Evolutionary conservation across 805 yeast genomes (phyloP), one percentile per base, ranked within the genome.

Genomic region (Candida piceae): DNA sequence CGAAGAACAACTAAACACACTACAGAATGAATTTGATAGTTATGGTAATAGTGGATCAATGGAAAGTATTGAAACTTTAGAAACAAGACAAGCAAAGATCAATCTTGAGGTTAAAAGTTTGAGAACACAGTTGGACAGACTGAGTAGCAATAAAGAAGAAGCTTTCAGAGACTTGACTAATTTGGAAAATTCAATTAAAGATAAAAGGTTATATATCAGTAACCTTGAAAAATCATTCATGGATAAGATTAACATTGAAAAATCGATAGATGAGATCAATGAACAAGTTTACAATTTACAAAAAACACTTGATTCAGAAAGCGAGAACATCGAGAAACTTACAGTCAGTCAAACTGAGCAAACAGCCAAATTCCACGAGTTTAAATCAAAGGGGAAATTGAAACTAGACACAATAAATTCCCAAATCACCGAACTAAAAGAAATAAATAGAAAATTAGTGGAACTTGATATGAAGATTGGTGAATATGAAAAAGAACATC

Each of bases 141-240:
- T 68, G 6, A 46, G 44, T 3, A 74, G 71, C 16, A 63, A 64
- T 7, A 70, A 70, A 44, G 82, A 76, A 34, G 38, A 50, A 4
- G 54, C 57, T 7, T 69, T 72, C 18, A 64, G 65, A 29, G 75
- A 71, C 25, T 38, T 72, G 16, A 61, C 64, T 7, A 57, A 64
- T 11, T 45, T 78, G 16, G 82, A 80, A 40, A 67, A 62, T 23
- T 57, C 58, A 24, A 57, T 78, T 11, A 76, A 77, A 40, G 84
- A 79, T 46, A 67, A 70, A 36, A 65, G 67, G 46, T 54, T 81
- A 30, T 48, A 52, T 3, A 70, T 84, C 18, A 73, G 76, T 45
- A 67, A 71, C 30, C 53, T 76, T 38, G 84, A 80, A 48, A 66
- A 63, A 32, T 59, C 76, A 5, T 59, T 76, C 21, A 53, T 67